Base-by-base conservation (phyloP, 176 grass and related monocot genomes). In the Rhynchospora breviuscula region DNA sequence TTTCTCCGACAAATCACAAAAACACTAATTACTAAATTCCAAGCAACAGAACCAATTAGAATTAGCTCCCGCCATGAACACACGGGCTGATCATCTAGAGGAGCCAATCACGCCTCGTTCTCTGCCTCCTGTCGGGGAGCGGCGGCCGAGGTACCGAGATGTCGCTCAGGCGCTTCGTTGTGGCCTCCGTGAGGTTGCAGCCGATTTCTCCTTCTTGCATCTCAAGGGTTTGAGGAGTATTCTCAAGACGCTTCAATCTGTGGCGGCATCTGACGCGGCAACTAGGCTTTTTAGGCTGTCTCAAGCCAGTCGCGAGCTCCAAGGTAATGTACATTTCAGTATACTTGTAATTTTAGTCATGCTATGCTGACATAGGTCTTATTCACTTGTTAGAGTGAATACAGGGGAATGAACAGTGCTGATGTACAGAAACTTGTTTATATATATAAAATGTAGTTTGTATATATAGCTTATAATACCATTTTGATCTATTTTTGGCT, bases 121-220 rank as follows among this genome's bases (percentile, higher is more conserved):
- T 19, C 13, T 73, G 8, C 77, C 33, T 18, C 35, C 45, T 0
- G 14, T n/a, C 0, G 13, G 74, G 14, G 87, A 92, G 87, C 69
- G 85, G 70, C 78, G 79, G 67, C 76, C 80, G 60, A 85, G 85
- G 82, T 87, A 80, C 78, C 79, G 88, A 12, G 77, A 85, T 61
- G 85, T 92, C 59, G 52, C 85, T 80, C 85, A 85, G 85, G 18
- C 77, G 51, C 85, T 92, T n/a, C 75, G 87, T 56, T 80, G 76
- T 68, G 90, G 90, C 7, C 82, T 92, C 54, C 87, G 85, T 17
- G 87, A 92, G 56, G 85, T 85, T n/a, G 63, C 68, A 18, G 85
- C 85, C 66, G 87, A 74, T 44, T 84, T 92, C 87, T 92, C 87
- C 51, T 92, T 92, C 82, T 75, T 92, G 5, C 81, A 87, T 13